Conservation (phyloP, 768 basidiomycete species). For the Trametes gibbosa region DNA sequence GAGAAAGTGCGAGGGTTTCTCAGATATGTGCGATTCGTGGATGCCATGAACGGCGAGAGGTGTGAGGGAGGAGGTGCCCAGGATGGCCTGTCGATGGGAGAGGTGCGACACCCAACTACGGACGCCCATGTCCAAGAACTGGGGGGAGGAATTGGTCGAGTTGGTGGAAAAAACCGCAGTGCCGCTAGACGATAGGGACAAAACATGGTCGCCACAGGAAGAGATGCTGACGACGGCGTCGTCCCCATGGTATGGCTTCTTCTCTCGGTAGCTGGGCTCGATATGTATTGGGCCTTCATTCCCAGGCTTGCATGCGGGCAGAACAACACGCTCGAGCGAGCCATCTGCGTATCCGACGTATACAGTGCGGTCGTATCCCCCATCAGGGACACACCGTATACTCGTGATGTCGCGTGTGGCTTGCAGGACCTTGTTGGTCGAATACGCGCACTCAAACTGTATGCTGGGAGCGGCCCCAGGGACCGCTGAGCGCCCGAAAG, state of each 20-base stretch:
- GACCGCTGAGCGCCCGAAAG: constrained; percentile 34
- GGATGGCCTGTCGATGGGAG: constrained; percentile 56
- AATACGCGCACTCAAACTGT: constrained; percentile 26
- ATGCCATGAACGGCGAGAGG: constrained; percentile 62
- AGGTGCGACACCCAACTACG: constrained; percentile 68
- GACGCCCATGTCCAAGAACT: constrained; percentile 42
- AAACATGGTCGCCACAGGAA: constrained; percentile 40
- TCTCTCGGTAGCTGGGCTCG: constrained; percentile 20
- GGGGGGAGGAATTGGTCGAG: constrained; percentile 22
- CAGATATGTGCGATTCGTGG: constrained; percentile 42
- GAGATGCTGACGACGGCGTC: constrained; percentile 59
- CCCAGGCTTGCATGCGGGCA: constrained; percentile 28
- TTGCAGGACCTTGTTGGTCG: constrained; percentile 23
- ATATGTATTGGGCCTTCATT: constrained; percentile 15
- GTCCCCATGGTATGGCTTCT: constrained; percentile 34
- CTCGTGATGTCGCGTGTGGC: constrained; percentile 32
- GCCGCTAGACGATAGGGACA: constrained; percentile 61
- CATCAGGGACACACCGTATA: constrained; percentile 27
- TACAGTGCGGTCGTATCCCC: constrained; percentile 26
- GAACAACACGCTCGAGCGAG: constrained; percentile 40
- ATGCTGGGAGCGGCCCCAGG: constrained; percentile 21
- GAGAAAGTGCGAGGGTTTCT: constrained; percentile 48
- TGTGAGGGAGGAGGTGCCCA: constrained; percentile 59
- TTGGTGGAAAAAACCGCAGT: constrained; percentile 40
- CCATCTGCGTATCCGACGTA: constrained; percentile 32